Percentiles rank a stretch among this genome's conserved stretches.
Evolutionary conservation across 768 basidiomycete genomes (phyloP).

Genomic region (Mrakia hoshinonis): DNA sequence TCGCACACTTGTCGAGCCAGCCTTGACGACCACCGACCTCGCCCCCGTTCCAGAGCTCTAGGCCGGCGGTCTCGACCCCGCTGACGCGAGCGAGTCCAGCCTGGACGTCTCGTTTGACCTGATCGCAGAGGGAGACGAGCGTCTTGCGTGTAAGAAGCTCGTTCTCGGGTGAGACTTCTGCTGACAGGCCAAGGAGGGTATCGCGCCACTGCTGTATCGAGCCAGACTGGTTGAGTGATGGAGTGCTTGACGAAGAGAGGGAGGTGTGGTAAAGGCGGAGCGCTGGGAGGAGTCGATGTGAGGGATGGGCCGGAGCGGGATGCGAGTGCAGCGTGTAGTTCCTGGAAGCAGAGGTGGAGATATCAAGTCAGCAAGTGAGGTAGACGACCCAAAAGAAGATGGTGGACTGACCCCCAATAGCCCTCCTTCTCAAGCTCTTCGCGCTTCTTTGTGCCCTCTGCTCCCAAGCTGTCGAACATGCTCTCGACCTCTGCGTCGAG

Average conservation of each 20-base stretch:
- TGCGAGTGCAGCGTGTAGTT: constrained; percentile 68
- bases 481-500: constrained; percentile 51
- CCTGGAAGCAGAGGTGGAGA: constrained; percentile 43
- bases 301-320: constrained; percentile 60
- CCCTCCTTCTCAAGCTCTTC: constrained; percentile 52
- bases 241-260: neutral
- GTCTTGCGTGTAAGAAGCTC: constrained; percentile 5
- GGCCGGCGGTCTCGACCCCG: neutral
- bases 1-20: constrained; percentile 3
- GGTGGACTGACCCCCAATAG: constrained; percentile 68
- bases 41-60: neutral
- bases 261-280: constrained; percentile 34
- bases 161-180: constrained; percentile 9
- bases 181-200: constrained; percentile 10
- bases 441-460: constrained; percentile 48
- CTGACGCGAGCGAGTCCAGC: neutral
- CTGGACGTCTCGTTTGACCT: neutral
- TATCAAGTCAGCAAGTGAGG: constrained; percentile 1
- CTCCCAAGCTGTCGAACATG: constrained; percentile 46
- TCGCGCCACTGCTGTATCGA: constrained; percentile 10
- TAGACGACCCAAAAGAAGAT: neutral
- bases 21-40: neutral
- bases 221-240: neutral
- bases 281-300: constrained; percentile 51
- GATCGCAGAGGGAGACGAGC: constrained; percentile 18